Evolutionary conservation across 2,329 filamentous ascomycete genomes (phyloP), one percentile per base, ranked within the genome.

Genomic region (Trichophyton verrucosum): DNA sequence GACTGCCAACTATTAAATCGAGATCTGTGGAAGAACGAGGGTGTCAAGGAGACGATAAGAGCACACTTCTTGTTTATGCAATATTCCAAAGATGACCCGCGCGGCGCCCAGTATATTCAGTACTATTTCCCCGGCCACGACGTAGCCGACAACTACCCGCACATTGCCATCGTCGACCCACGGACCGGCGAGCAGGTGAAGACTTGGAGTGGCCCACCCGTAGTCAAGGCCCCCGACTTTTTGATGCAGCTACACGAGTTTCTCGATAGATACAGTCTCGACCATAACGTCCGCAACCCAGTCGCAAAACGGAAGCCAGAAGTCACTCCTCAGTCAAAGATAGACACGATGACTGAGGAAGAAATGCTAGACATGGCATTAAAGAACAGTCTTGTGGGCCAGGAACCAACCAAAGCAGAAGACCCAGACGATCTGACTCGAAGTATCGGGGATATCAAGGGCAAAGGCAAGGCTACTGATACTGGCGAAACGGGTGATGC

Each of bases 61-160:
- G 92, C 96, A 71, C 91, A 95, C 75, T 99, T 99, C 72, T 82
- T 99, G 66, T 99, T 99, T 74, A 77, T 99, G 68, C 94, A 99
- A 70, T 97, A 94, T 76, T 85, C 86, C 66, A 96, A 95, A 74
- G 86, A 90, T 65, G 91, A 95, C 66, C 82, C 84, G 0, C 82
- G 86, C 42, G 89, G 89, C 0, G 80, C 84, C 65, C 85, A 90
- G 65, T 99, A 95, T 73, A 79, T 95, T 63, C 88, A 89, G 61
- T 95, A 96, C 74, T 99, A 99, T 77, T 91, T 97, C 71, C 82
- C 84, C 60, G 79, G 79, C 49, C 84, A 88, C 66, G 90, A 95
- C 68, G 87, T 87, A 69, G 82, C 85, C n/a, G 88, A 92, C 69
- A 91, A 91, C 67, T 99, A 95, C 71, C 94, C 94, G 4, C 91